Evolutionary conservation across 192 early-diverging fungal genomes (phyloP).

Genomic region (Rhizoclosmatium globosum): DNA sequence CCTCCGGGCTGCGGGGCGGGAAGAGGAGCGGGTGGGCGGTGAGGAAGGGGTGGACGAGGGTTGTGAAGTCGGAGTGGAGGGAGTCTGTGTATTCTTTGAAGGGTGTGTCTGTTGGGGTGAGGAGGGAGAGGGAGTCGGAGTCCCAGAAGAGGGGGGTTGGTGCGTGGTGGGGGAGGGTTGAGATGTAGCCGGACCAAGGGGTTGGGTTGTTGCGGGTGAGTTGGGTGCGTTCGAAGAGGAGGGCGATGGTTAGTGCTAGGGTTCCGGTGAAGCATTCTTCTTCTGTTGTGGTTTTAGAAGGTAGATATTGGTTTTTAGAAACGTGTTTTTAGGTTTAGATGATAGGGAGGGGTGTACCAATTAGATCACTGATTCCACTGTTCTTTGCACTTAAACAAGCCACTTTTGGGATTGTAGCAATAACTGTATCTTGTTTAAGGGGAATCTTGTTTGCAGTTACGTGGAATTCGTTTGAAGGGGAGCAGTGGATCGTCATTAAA

Average conservation of each 20-base stretch:
- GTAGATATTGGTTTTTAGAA: constrained; percentile 4
- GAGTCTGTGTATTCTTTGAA: constrained; percentile 60
- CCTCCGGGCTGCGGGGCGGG: constrained; percentile 52
- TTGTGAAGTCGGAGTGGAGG: constrained; percentile 72
- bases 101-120: constrained; percentile 76
- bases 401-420: constrained; percentile 76
- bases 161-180: constrained; percentile 69
- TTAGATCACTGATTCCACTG: constrained; percentile 76
- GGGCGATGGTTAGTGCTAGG: constrained; percentile 72
- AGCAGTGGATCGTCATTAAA: background rate
- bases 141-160: constrained; percentile 80
- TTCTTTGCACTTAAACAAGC: constrained; percentile 75
- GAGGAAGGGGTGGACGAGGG: constrained; percentile 61
- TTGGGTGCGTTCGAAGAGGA: constrained; percentile 81
- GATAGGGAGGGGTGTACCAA: constrained; percentile 55
- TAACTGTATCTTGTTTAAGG: constrained; percentile 10
- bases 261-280: constrained; percentile 67
- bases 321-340: background rate
- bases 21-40: constrained; percentile 67
- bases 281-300: constrained; percentile 32
- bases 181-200: constrained; percentile 81
- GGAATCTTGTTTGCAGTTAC: background rate
- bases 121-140: constrained; percentile 58
- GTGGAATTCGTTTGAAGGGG: background rate
- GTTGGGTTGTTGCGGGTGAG: constrained; percentile 37